phyloP scores from a whole-genome alignment of 768 basidiomycete species.

The Cystofilobasidium capitatum region DNA sequence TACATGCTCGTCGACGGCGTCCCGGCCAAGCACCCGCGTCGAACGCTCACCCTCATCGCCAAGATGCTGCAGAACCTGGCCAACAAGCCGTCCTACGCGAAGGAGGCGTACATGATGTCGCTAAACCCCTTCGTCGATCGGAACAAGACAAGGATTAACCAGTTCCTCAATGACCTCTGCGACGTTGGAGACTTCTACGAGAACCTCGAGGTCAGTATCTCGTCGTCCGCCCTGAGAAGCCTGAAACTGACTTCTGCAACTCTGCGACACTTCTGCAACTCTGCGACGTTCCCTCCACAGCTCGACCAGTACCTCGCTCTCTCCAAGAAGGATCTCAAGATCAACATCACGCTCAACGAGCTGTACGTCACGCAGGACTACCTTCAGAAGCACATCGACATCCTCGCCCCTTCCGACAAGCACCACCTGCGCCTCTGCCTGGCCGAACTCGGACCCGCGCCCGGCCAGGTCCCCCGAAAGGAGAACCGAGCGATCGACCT shows the following conservation, averaged over 20 bases:
- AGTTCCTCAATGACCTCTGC: constrained; percentile 90
- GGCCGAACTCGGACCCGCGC: constrained; percentile 89
- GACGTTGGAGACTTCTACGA: constrained; percentile 99
- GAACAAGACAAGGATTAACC: constrained; percentile 95
- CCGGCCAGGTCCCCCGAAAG: constrained; percentile 90
- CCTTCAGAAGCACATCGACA: constrained; percentile 88
- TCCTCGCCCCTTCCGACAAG: constrained; percentile 91
- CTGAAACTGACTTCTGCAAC: not conserved
- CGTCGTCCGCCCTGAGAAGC: too few relatives aligned
- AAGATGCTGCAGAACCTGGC: constrained; percentile 99
- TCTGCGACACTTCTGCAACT: not conserved
- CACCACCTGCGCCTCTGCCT: constrained; percentile 92
- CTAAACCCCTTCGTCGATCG: constrained; percentile 98
- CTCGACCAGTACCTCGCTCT: constrained; percentile 99
- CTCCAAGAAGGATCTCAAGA: constrained; percentile 96
- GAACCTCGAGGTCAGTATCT: constrained; percentile 69
- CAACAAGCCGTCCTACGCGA: constrained; percentile 95
- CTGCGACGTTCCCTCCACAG: constrained; percentile 42
- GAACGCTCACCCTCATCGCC: constrained; percentile 93
- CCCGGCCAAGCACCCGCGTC: constrained; percentile 91
- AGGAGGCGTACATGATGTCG: constrained; percentile 97
- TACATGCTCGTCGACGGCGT: constrained; percentile 99
- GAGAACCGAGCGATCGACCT: constrained; percentile 93
- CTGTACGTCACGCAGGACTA: constrained; percentile 97
- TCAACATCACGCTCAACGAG: constrained; percentile 98